Percentiles rank a stretch among this genome's conserved stretches.
phyloP scores from a whole-genome alignment of 805 yeast genomes.

The Clavispora phyllophila region DNA sequence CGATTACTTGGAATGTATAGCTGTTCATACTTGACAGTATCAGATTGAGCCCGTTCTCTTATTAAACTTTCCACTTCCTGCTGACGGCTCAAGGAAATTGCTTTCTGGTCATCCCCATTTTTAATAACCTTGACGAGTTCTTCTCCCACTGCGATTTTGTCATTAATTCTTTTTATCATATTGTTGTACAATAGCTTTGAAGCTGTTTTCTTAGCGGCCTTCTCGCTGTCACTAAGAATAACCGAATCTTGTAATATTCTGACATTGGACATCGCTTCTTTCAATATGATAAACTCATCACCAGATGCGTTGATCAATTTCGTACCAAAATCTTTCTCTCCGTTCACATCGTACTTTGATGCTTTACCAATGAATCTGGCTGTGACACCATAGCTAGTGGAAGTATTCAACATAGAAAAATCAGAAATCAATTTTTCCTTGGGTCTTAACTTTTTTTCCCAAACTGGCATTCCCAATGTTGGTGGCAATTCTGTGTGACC shows the following conservation, averaged over 20 bases:
- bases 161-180: conserved; percentile 24
- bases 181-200: conserved; percentile 13
- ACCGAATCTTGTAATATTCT: conserved; percentile 24
- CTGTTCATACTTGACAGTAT: conserved; percentile 10
- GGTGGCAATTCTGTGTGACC: conserved; percentile 35
- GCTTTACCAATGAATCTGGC: conserved; percentile 40
- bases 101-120: neutral
- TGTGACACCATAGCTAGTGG: conserved; percentile 31
- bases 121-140: conserved; percentile 13
- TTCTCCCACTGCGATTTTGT: conserved; percentile 22
- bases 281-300: conserved; percentile 37
- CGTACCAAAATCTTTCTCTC: conserved; percentile 28
- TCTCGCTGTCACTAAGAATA: conserved; percentile 12
- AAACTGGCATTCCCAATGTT: conserved; percentile 24
- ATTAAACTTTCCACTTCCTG: conserved; percentile 1
- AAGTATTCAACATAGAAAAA: conserved; percentile 28
- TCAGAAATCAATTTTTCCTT: conserved; percentile 14
- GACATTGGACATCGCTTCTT: conserved; percentile 21
- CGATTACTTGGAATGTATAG: conserved; percentile 11
- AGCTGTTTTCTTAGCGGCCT: conserved; percentile 6
- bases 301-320: conserved; percentile 28
- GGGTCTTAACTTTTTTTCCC: conserved; percentile 21
- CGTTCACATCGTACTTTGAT: conserved; percentile 26
- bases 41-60: neutral
- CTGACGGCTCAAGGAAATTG: neutral